Base-by-base conservation (phyloP, 192 early-diverging fungal genomes). In the Coemansia sp. region DNA sequence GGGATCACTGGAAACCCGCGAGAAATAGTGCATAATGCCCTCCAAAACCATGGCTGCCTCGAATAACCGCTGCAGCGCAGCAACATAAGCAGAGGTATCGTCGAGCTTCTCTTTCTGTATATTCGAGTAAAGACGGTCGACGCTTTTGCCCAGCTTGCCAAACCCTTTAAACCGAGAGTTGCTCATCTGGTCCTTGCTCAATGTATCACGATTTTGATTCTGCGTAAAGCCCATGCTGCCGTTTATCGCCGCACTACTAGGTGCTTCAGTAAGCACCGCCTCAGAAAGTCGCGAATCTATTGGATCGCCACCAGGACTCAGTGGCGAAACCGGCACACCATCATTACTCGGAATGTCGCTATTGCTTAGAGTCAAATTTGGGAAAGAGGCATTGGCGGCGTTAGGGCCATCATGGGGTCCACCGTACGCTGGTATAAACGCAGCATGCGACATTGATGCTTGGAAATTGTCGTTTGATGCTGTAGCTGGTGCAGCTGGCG, bases 71-170 rank as follows among this genome's bases (percentile, higher is more conserved):
- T 82, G 74, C 64, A 82, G 71, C 11, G 80, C 63, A 6, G 68
- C 65, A 21, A 73, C 71, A 36, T 82, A 82, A 11, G 58, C 62
- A 0, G 74, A 69, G 4, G 80, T 82, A 60, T 82, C 75, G 46
- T 82, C 80, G 21, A 82, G 62, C 54, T 82, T 82, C 51, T 82
- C 80, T 61, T 82, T 82, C 51, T 82, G 80, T 9, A 82, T 82
- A 22, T 77, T 82, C 4, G 80, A 82, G 61, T 82, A 82, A 17
- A 82, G 50, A n/a, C 70, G 70, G 32, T 82, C 80, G n/a, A 82
- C 80, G 59, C 80, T 82, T 51, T 82, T 82, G 29, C 80, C 80
- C 5, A 82, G 71, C 60, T 82, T 82, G 5, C 80, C 80, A 4
- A 82, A 56, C 3, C 80, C 75, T 51, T 77, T 76, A 65, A 82